Evolutionary conservation across 2,329 filamentous ascomycete genomes (phyloP).

Genomic region (Bipolaris sorokiniana): DNA sequence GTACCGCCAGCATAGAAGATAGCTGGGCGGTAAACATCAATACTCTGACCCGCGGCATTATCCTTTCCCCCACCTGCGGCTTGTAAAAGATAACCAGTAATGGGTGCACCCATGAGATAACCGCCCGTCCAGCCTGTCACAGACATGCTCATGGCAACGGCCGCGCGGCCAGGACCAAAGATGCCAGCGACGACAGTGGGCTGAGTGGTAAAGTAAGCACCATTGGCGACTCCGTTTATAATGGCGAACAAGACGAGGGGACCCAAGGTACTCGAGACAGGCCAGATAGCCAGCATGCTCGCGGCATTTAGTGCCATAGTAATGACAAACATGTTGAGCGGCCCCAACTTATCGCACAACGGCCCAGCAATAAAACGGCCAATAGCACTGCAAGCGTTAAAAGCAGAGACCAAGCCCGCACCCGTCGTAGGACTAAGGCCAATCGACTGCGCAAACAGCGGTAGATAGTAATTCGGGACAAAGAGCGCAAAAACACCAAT

Average conservation of each 20-base stretch:
- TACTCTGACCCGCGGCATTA: constrained; percentile 13
- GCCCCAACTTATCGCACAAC: constrained; percentile 39
- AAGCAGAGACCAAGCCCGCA: constrained; percentile 35
- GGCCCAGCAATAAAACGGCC: constrained; percentile 36
- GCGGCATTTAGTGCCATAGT: constrained; percentile 34
- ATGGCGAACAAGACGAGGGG: constrained; percentile 37
- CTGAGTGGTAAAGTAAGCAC: constrained; percentile 37
- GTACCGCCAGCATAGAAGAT: constrained; percentile 42
- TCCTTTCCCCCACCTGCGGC: constrained; percentile 30
- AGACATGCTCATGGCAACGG: constrained; percentile 38
- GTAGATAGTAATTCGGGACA: constrained; percentile 41
- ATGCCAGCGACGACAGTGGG: constrained; percentile 40
- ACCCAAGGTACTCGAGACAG: constrained; percentile 31
- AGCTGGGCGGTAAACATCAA: constrained; percentile 36
- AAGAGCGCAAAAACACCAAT: constrained; percentile 39
- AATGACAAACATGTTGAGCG: constrained; percentile 41
- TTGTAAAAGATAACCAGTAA: constrained; percentile 36
- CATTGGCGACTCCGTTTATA: constrained; percentile 41
- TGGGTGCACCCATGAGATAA: constrained; percentile 38
- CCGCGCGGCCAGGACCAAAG: constrained; percentile 36
- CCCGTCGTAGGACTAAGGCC: constrained; percentile 34
- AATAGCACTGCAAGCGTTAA: constrained; percentile 40
- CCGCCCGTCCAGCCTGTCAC: constrained; percentile 37
- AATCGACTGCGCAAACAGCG: constrained; percentile 37
- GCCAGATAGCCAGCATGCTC: constrained; percentile 43